Percentiles rank a stretch among this genome's conserved stretches.
These are phyloP conservation scores for Cymbopogon flexuosus DNA, from an alignment of 202 grass and related monocot genomes.

Conservation along the genomic window DNA sequence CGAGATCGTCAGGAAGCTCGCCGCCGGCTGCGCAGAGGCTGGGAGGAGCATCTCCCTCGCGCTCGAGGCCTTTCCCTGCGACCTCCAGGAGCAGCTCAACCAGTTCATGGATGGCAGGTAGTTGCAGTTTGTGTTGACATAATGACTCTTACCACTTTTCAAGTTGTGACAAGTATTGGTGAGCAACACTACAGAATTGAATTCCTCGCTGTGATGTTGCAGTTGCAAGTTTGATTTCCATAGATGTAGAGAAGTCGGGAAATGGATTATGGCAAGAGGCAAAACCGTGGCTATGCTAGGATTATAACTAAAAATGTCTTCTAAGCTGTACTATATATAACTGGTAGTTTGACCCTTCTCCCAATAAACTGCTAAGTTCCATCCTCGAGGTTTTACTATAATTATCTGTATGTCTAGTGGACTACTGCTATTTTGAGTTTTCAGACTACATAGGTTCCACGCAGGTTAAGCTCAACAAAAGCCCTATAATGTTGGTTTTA, in stretches of 20 bases:
- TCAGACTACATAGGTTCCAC: neutral
- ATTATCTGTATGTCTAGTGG: neutral
- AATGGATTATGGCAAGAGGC: neutral
- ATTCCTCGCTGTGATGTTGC: neutral
- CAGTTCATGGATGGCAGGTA: slow-evolving; percentile 85
- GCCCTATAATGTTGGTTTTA: neutral
- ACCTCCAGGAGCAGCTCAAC: slow-evolving; percentile 80
- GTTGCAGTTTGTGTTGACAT: neutral
- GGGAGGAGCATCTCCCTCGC: slow-evolving; percentile 57
- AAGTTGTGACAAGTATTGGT: neutral
- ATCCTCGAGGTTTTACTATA: neutral
- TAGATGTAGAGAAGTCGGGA: neutral
- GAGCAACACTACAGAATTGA: neutral
- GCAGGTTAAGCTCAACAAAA: neutral
- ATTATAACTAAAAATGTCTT: neutral
- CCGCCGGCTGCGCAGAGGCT: slow-evolving; percentile 42
- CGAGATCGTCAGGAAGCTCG: slow-evolving; percentile 73
- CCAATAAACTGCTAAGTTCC: neutral
- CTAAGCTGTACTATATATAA: neutral
- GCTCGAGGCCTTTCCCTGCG: slow-evolving; percentile 72
- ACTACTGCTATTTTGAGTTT: neutral
- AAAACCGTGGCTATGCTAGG: neutral
- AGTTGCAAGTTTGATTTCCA: neutral
- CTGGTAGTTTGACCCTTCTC: neutral
- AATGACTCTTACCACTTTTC: neutral